phyloP scores from a whole-genome alignment of 306 rosid species.

The Urtica urens region DNA sequence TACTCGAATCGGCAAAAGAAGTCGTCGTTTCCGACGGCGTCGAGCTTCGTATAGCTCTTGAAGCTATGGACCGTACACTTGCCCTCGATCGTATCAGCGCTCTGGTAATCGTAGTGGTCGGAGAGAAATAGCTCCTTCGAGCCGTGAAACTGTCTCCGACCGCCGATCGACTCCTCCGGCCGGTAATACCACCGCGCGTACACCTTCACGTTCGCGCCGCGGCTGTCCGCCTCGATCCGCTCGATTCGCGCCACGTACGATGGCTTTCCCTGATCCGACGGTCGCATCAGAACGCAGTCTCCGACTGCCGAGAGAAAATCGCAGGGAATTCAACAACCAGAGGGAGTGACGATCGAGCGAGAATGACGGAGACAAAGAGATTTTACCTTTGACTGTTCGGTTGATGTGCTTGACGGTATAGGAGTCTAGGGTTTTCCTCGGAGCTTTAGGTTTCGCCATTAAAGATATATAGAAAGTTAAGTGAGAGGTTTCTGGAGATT shows the following conservation, averaged over 20 bases:
- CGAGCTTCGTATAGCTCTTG: constrained; percentile 88
- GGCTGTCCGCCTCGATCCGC: constrained; percentile 84
- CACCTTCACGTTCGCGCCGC: constrained; percentile 87
- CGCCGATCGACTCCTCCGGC: constrained; percentile 98
- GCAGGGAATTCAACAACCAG: background rate
- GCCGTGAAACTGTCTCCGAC: constrained; percentile 96
- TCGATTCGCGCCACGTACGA: constrained; percentile 92
- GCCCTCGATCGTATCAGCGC: constrained; percentile 81
- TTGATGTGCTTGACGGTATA: constrained; percentile 83
- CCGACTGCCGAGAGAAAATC: constrained; percentile 36
- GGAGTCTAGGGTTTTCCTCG: constrained; percentile 85
- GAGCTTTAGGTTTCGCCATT: constrained; percentile 86
- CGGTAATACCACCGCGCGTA: constrained; percentile 95
- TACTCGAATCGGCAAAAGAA: constrained; percentile 98
- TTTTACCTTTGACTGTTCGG: constrained; percentile 55
- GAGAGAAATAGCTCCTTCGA: constrained; percentile 92
- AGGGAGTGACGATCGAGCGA: no score
- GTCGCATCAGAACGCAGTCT: constrained; percentile 90
- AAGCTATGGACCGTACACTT: constrained; percentile 92
- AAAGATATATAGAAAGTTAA: background rate
- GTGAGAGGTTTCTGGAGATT: background rate
- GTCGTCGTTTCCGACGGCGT: constrained; percentile 92
- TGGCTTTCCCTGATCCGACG: constrained; percentile 68
- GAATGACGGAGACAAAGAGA: background rate
- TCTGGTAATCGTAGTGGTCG: constrained; percentile 83